Evolutionary conservation across 2,329 filamentous ascomycete genomes (phyloP).

Genomic region (Aureobasidium sp.): DNA sequence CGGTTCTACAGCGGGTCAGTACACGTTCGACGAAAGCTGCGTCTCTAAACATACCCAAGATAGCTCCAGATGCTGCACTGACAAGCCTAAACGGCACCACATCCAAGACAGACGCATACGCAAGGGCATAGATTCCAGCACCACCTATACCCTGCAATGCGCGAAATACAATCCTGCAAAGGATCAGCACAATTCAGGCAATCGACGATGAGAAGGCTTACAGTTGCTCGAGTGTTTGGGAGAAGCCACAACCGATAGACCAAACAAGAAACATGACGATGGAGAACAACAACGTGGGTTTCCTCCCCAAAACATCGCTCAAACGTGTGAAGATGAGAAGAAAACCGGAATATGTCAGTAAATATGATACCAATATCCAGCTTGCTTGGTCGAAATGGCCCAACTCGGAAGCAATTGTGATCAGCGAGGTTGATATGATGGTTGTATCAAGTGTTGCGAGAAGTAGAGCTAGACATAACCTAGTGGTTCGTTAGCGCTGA

Average conservation of each 20-base stretch:
- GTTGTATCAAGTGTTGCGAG: constrained; percentile 11
- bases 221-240: constrained; percentile 5
- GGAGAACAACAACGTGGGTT: background rate
- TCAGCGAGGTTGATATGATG: constrained; percentile 8
- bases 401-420: constrained; percentile 6
- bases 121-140: constrained; percentile 8
- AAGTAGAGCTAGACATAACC: background rate
- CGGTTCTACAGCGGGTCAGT: background rate
- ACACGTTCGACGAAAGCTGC: background rate
- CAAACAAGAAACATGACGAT: constrained; percentile 5
- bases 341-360: constrained; percentile 11
- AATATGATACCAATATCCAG: constrained; percentile 6
- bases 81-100: constrained; percentile 2
- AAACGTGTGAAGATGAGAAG: constrained; percentile 13
- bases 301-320: constrained; percentile 11
- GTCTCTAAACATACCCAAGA: background rate
- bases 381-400: constrained; percentile 10
- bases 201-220: background rate
- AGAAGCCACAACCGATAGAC: constrained; percentile 13
- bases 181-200: background rate
- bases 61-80: constrained; percentile 6
- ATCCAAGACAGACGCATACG: constrained; percentile 1
- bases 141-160: constrained; percentile 12
- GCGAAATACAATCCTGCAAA: constrained; percentile 8
- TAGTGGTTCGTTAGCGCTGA: background rate